A percentile compares a stretch with the other conserved stretches of the same genome.
Conservation (phyloP, 148 eudicot genomes). For the Pharnaceum exiguum region DNA sequence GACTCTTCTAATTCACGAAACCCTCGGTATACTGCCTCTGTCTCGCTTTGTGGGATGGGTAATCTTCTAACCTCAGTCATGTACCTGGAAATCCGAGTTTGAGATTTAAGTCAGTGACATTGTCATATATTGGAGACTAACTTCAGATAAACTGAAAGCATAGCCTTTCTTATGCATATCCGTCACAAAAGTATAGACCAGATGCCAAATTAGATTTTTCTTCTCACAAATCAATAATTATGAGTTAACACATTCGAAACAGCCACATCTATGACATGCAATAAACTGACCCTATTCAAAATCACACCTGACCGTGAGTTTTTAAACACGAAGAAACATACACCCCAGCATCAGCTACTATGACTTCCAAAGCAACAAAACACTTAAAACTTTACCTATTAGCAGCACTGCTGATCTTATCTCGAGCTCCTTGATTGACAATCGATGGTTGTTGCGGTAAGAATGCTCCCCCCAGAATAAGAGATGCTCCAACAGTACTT, state of each 20-base stretch:
- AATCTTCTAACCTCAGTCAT: slow-evolving; percentile 86
- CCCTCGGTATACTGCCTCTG: slow-evolving; percentile 69
- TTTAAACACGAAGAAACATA: neutral
- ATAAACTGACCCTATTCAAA: neutral
- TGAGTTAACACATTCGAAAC: too few relatives aligned
- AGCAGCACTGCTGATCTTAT: slow-evolving; percentile 90
- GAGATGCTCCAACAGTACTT: slow-evolving; percentile 83
- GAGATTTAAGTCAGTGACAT: neutral
- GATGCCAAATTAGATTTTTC: too few relatives aligned
- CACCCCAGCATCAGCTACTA: neutral
- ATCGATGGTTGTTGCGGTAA: slow-evolving; percentile 52
- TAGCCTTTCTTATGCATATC: neutral
- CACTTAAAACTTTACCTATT: slow-evolving; percentile 46
- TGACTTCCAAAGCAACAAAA: neutral
- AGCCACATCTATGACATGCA: too few relatives aligned
- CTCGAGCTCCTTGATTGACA: slow-evolving; percentile 75
- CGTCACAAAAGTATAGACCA: too few relatives aligned
- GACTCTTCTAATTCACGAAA: slow-evolving; percentile 93
- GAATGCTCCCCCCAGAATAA: slow-evolving; percentile 68
- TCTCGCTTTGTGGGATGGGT: slow-evolving; percentile 78
- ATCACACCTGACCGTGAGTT: neutral
- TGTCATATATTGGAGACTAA: neutral
- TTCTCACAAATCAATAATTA: too few relatives aligned
- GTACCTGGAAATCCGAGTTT: slow-evolving; percentile 41
- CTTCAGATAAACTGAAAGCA: neutral